Base-by-base conservation (phyloP, 83 land plant genomes). In the Larix sibirica region DNA sequence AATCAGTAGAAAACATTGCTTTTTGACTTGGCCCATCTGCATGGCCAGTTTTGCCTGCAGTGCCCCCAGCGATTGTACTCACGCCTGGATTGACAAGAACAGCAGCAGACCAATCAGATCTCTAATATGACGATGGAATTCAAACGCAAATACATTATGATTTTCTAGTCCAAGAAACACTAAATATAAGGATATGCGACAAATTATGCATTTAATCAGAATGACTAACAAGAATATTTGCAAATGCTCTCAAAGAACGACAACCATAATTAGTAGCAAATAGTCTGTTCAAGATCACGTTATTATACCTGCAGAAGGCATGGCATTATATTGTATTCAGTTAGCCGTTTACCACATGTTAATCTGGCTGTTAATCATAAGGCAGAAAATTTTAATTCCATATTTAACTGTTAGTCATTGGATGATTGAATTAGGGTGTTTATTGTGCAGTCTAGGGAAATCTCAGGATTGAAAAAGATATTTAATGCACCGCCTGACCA, bases 21-120 rank as follows among this genome's bases (percentile, higher is more conserved):
- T 92, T 82, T 36, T 84, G 86, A 62, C 89, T 91, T 62, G 92
- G 90, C 10, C 95, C 96, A 88, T 94, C 96, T 12, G 50, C 76
- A 61, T 81, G 78, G 59, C 96, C 96, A 36, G 83, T 44, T 58
- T 83, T 89, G 54, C 80, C 68, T 33, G 86, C 62, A 62, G 75
- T 36, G 21, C 96, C 96, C 60, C 91, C 96, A 80, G 90, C 92
- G 79, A 91, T 94, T 59, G 96, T 90, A 0, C 88, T 91, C 65
- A 89, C 83, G 65, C 92, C 96, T 92, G 82, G 71, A 74, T 59
- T 75, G 62, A 75, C 58, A 62, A 63, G 18, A 83, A 38, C n/a
- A n/a, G 7, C 42, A 31, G 9, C 62, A 62, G n/a, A 79, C 54
- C 36, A 36, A 24, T 58, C 62, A 79, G 0, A 79, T n/a, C 44